Base-by-base conservation (phyloP, 192 early-diverging fungal species). In the Backusella macrospora region DNA sequence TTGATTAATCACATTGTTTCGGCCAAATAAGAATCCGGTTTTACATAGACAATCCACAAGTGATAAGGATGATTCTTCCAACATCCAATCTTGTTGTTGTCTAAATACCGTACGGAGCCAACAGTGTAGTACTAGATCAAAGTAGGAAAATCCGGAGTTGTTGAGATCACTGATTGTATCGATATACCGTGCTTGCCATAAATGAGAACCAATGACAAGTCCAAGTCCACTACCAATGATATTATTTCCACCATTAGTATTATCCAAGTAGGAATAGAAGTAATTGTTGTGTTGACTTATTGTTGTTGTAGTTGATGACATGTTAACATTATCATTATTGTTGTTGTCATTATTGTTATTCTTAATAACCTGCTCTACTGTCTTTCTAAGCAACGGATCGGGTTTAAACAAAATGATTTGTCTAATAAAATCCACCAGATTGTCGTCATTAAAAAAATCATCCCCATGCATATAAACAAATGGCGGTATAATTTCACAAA, bases 381-480 rank as follows among this genome's bases (percentile, higher is more conserved):
- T 62, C n/a, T 46, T 59, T 10, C 6, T 44, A 1, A 86, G 67
- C 21, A 80, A 44, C 0, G 83, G 81, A 15, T 86, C 83, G 3
- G 74, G 66, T 63, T 84, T 84, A 46, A 74, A 73, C 2, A 68
- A 21, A 4, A 76, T 68, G 9, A 83, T 62, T 3, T 84, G 76
- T 1, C 71, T 73, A 14, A 86, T 42, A 4, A 84, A 72, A 21
- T 73, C 74, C 2, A 63, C 34, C 15, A 73, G 23, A 3, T 34
- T 55, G 1, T 69, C 69, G n/a, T 81, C 72, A 42, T 71, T 70
- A 38, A 77, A 81, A 18, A 81, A 73, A 29, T 81, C 79, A 34
- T 81, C 79, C 15, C 79, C 75, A 49, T 81, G 79, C 71, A 81
- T 69, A 16, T 81, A 81, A 10, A 74, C 75, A 67, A 81, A 81